A percentile compares a stretch with the other conserved stretches of the same genome.
Conservation (phyloP, 2,329 filamentous ascomycete species). For the Cladophialophora immunda region DNA sequence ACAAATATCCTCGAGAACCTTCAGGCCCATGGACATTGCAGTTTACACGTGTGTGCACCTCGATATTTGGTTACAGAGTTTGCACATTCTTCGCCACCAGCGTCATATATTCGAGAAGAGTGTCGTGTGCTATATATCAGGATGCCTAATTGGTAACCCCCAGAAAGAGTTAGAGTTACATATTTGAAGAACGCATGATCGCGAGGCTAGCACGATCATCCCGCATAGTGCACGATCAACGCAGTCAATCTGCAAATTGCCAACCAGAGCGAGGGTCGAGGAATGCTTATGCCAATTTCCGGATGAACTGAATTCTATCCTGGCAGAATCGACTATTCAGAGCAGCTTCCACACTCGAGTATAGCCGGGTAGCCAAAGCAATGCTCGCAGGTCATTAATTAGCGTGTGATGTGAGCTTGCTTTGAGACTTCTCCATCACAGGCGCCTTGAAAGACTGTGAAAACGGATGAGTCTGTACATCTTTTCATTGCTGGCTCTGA, state of each 20-base stretch:
- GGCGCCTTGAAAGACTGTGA: no score
- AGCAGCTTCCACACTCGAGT: neutral
- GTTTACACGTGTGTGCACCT: neutral
- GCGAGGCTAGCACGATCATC: neutral
- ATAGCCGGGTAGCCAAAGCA: neutral
- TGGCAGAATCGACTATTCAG: neutral
- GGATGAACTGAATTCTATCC: neutral
- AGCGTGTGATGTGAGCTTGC: neutral
- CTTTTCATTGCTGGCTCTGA: conserved; percentile 5
- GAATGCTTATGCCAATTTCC: neutral
- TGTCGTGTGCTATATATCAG: neutral
- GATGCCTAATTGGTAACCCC: neutral
- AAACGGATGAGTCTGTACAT: neutral
- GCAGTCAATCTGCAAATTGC: neutral
- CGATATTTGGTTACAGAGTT: neutral
- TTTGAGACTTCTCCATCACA: no score
- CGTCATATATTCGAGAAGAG: conserved; percentile 6
- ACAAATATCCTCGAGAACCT: neutral
- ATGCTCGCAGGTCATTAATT: neutral
- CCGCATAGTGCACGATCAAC: neutral
- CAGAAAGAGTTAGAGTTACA: neutral
- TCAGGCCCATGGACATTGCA: neutral
- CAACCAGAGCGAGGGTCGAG: neutral
- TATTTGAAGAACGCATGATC: conserved; percentile 1
- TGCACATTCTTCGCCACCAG: neutral